Evolutionary conservation across 805 yeast species (phyloP), one percentile per base, ranked within the genome.

Genomic region (Starmera quercuum): DNA sequence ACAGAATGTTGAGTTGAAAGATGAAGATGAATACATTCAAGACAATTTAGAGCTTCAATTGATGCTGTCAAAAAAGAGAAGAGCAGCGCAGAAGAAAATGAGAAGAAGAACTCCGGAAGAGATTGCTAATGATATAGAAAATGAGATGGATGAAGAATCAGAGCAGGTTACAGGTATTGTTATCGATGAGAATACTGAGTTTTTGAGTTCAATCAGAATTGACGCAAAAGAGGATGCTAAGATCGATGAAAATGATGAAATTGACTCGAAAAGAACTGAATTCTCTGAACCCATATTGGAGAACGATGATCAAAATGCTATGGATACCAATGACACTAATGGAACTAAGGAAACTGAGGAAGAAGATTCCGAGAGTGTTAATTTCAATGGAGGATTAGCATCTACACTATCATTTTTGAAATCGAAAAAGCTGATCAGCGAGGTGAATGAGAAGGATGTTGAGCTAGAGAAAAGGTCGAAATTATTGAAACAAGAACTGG

Each of bases 171-270:
- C 24, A 9, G 57, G 54, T 7, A 32, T 55, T 13, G 34, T 46
- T 2, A 39, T 63, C 15, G 59, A 61, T 42, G 70, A 64, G 31
- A 59, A 51, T 14, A 35, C 51, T 3, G 66, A 61, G 30, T 64
- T 65, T 34, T 42, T 65, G 31, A 45, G 46, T n/a, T 34, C 46
- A 1, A 36, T 54, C 1, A 50, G 49, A 20, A 40, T 21, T 7
- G 29, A 23, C n/a, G 38, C 21, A 15, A 27, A 31, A 20, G 23
- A 21, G 11, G 8, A 8, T 9, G 11, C 11, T 9, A 9, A 9
- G 11, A 9, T 11, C 11, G 11, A 11, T 11, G 11, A 8, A 21
- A 11, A 11, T 9, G 23, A 8, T 21, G 23, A 21, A 21, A 8
- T 11, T 21, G 8, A 9, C 8, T 21, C 23, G 11, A 21, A 8